phyloP scores from a whole-genome alignment of 2,329 filamentous ascomycete genomes.

The Colletotrichum siamense region DNA sequence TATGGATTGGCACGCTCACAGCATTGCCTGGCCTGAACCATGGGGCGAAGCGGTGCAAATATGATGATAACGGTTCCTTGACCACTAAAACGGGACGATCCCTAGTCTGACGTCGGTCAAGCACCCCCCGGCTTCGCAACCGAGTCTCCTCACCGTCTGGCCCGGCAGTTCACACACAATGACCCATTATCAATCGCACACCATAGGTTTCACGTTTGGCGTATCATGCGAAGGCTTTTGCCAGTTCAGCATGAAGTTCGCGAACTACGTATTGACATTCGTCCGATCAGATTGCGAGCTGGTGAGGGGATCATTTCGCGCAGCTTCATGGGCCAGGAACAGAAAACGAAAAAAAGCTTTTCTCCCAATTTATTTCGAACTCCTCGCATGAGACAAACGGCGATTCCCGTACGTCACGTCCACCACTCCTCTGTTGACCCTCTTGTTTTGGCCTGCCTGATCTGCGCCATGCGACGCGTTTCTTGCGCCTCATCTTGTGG shows the following conservation, averaged over 20 bases:
- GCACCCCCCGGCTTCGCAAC: constrained; percentile 3
- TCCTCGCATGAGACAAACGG: neutral
- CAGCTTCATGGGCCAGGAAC: neutral
- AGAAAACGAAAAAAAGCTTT: neutral
- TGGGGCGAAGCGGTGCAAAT: neutral
- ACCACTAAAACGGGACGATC: neutral
- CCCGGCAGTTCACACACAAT: constrained; percentile 3
- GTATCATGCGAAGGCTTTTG: neutral
- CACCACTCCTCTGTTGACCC: neutral
- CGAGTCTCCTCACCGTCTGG: neutral
- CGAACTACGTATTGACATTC: constrained; percentile 1
- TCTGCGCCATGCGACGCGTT: constrained; percentile 9
- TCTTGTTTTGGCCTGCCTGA: constrained; percentile 12
- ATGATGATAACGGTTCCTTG: neutral
- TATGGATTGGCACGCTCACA: neutral
- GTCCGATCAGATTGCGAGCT: neutral
- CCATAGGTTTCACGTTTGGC: constrained; percentile 9
- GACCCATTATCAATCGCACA: constrained; percentile 1
- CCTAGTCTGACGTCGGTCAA: neutral
- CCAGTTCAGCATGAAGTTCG: neutral
- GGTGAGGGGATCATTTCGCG: neutral
- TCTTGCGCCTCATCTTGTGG: neutral
- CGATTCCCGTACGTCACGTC: neutral
- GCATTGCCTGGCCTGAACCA: neutral
- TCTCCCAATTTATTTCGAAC: neutral